These are phyloP conservation scores for Pichia californica DNA, from an alignment of 805 yeast species.

Conservation along the genomic window DNA sequence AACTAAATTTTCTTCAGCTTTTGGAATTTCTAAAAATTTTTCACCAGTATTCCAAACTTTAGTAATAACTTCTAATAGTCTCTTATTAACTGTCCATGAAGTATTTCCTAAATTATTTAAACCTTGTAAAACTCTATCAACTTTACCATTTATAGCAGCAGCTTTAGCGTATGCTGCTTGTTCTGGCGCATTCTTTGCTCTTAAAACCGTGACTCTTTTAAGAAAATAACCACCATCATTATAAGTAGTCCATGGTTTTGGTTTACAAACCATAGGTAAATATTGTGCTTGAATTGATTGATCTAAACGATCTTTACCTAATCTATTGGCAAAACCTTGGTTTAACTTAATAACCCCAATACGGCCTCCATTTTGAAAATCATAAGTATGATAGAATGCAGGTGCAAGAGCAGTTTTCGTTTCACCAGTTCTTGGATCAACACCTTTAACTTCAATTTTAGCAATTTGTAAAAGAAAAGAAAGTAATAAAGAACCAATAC, in stretches of 20 bases:
- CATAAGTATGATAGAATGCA: slow-evolving; percentile 86
- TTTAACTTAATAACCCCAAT: slow-evolving; percentile 80
- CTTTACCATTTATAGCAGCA: slow-evolving; percentile 62
- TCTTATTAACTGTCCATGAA: slow-evolving; percentile 85
- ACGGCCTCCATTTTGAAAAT: slow-evolving; percentile 69
- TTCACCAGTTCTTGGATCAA: slow-evolving; percentile 72
- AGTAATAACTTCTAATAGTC: slow-evolving; percentile 60
- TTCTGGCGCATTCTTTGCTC: slow-evolving; percentile 82
- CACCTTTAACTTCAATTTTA: slow-evolving; percentile 69
- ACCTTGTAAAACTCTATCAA: slow-evolving; percentile 69
- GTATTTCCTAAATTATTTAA: slow-evolving; percentile 81
- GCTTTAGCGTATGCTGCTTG: slow-evolving; percentile 84
- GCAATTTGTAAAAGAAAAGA: slow-evolving; percentile 77
- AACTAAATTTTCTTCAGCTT: slow-evolving; percentile 35
- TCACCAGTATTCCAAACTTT: slow-evolving; percentile 85
- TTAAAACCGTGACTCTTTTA: slow-evolving; percentile 55
- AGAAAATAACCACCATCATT: slow-evolving; percentile 81
- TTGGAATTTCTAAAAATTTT: slow-evolving; percentile 66
- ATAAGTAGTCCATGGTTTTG: slow-evolving; percentile 82
- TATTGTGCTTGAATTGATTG: slow-evolving; percentile 72
- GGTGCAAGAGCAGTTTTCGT: slow-evolving; percentile 71
- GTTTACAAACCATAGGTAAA: slow-evolving; percentile 87
- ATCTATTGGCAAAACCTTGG: slow-evolving; percentile 52
- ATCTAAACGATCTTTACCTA: slow-evolving; percentile 59
- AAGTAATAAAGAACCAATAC: slow-evolving; percentile 74